A percentile compares a stretch with the other conserved stretches of the same genome.
These are phyloP conservation scores for Colletotrichum coccodes DNA, from an alignment of 2,329 filamentous ascomycete species.

Conservation along the genomic window DNA sequence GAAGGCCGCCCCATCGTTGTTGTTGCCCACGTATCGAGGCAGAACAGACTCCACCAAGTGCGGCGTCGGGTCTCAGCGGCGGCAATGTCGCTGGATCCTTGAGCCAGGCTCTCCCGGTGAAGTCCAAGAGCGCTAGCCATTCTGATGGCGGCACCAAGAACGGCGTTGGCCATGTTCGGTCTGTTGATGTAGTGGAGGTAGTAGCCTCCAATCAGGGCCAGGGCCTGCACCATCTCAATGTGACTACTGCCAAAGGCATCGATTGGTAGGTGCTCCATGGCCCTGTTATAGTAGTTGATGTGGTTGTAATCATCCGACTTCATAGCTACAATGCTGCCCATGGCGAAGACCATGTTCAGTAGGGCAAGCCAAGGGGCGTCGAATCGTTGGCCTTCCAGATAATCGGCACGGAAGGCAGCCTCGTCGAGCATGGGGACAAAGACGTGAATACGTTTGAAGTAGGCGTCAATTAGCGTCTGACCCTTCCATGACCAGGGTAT, in stretches of 20 bases:
- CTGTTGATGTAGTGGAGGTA: conserved; percentile 84
- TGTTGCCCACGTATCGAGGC: conserved; percentile 78
- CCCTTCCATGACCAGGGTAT: conserved; percentile 72
- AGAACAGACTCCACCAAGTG: conserved; percentile 82
- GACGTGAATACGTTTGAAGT: conserved; percentile 78
- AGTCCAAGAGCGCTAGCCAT: conserved; percentile 81
- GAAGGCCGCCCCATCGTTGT: conserved; percentile 78
- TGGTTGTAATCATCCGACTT: conserved; percentile 74
- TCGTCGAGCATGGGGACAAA: conserved; percentile 81
- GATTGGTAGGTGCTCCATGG: conserved; percentile 73
- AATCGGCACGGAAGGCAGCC: conserved; percentile 71
- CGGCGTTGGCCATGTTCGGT: conserved; percentile 79
- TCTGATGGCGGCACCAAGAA: conserved; percentile 76
- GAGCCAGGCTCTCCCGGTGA: conserved; percentile 68
- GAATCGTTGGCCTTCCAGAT: conserved; percentile 62
- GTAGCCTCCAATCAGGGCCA: conserved; percentile 78
- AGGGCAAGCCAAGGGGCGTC: conserved; percentile 78
- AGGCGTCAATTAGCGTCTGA: conserved; percentile 77
- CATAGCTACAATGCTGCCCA: conserved; percentile 77
- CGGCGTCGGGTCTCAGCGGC: conserved; percentile 70
- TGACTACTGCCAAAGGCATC: conserved; percentile 71
- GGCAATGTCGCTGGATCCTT: conserved; percentile 57
- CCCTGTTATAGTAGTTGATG: conserved; percentile 75
- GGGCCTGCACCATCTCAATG: conserved; percentile 78
- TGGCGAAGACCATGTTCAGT: conserved; percentile 80